A percentile compares a stretch with the other conserved stretches of the same genome.
phyloP scores from a whole-genome alignment of 305 asterid species.

The Rubia balearica region DNA sequence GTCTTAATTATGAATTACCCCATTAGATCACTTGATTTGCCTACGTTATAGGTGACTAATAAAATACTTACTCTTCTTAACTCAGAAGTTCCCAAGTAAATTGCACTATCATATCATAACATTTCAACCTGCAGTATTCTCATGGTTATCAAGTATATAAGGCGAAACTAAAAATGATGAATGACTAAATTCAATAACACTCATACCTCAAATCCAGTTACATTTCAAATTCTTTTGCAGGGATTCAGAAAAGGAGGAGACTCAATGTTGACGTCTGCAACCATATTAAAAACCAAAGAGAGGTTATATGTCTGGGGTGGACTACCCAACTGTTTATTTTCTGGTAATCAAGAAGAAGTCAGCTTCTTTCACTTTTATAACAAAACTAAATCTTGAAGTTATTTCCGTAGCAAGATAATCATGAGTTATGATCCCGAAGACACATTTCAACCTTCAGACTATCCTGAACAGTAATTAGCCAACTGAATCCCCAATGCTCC shows the following conservation, averaged over 20 bases:
- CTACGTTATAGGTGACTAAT: not conserved
- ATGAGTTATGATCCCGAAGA: not conserved
- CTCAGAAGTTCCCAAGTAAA: not conserved
- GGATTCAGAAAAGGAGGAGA: conserved; percentile 88
- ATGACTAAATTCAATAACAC: not conserved
- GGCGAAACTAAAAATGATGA: not conserved
- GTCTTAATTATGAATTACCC: not conserved
- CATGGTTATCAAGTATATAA: not conserved
- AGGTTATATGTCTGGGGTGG: not conserved
- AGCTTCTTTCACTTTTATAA: not conserved
- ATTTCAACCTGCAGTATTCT: not conserved
- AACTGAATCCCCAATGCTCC: not conserved
- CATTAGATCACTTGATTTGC: conserved; percentile 1
- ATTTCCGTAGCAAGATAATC: not conserved
- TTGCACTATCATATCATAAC: not conserved
- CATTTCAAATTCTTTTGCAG: conserved; percentile 72
- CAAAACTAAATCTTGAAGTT: not conserved
- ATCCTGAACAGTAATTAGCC: not conserved
- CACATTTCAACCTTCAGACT: not conserved
- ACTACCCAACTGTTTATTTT: not conserved
- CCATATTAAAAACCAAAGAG: not conserved
- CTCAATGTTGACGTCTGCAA: conserved; percentile 75
- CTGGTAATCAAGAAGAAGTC: not conserved
- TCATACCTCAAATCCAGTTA: conserved; percentile 81
- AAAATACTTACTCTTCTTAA: not conserved